phyloP scores from a whole-genome alignment of 768 basidiomycete genomes.

The Erythrobasidium yunnanense region DNA sequence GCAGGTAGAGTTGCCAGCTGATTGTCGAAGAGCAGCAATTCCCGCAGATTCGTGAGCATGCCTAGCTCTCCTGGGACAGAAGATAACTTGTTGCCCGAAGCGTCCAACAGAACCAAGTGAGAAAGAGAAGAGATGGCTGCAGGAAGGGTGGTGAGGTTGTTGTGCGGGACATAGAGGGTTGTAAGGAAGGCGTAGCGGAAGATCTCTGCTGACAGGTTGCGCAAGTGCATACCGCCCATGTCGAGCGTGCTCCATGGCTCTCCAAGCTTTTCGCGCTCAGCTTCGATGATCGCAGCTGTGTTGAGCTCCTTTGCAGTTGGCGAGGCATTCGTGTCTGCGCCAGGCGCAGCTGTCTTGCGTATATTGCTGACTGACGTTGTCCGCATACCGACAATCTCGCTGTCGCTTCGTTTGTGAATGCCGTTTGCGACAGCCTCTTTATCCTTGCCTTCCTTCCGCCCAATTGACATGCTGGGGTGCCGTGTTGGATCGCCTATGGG shows the following conservation, averaged over 20 bases:
- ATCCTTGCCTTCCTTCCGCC: constrained; percentile 20
- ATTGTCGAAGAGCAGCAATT: constrained; percentile 93
- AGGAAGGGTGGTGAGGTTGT: constrained; percentile 65
- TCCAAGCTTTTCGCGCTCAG: constrained; percentile 17
- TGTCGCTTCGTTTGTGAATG: constrained; percentile 16
- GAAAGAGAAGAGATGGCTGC: constrained; percentile 71
- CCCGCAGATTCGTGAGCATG: constrained; percentile 76
- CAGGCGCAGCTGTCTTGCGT: not conserved
- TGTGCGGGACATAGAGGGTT: constrained; percentile 93
- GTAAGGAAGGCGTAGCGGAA: constrained; percentile 83
- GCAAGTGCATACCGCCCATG: constrained; percentile 89
- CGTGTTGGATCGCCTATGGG: constrained; percentile 33
- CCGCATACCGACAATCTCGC: not conserved
- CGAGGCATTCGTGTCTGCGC: not conserved
- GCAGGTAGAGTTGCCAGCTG: constrained; percentile 69
- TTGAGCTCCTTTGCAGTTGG: not conserved
- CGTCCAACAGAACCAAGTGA: constrained; percentile 77
- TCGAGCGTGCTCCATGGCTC: constrained; percentile 71
- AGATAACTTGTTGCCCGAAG: constrained; percentile 73
- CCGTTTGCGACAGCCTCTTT: not conserved
- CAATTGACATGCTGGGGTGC: constrained; percentile 2
- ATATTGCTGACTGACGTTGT: constrained; percentile 17
- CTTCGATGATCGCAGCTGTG: constrained; percentile 24
- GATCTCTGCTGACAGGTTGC: constrained; percentile 71
- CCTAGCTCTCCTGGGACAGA: constrained; percentile 76